Evolutionary conservation across 176 grass and related monocot genomes (phyloP), one percentile per base, ranked within the genome.

Genomic region (Zoysia pacifica): DNA sequence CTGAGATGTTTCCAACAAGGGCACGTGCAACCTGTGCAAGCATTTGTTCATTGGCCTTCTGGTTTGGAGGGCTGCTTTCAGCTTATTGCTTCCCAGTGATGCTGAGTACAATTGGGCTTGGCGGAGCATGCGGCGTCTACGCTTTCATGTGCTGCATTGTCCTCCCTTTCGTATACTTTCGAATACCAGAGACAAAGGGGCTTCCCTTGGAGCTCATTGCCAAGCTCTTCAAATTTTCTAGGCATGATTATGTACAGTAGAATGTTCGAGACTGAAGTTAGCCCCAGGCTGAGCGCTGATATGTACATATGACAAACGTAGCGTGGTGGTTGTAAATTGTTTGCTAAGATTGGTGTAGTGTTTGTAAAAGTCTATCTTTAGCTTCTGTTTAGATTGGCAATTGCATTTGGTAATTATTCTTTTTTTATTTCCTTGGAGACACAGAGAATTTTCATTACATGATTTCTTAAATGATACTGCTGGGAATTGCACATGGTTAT

Each of bases 1-100:
- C 94, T 0, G 91, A 97, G 74, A 92, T 97, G 52, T 97, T 97
- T 48, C 91, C 94, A n/a, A 97, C 94, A 7, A 84, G 88, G 46
- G 94, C 91, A 47, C 91, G 94, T 50, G 94, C 89, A 64, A 81
- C 91, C 9, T 97, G 91, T 67, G 83, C 79, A 64, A 93, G 91
- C 60, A 67, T 92, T 5, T 97, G 94, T 39, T 88, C 94, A n/a
- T 87, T 97, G 36, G 50, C 94, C 75, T 97, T 94, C 80, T 97
- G 91, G 91, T 66, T 94, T 36, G 89, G 91, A n/a, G 85, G 89
- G 46, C 75, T 94, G 35, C 85, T 94, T 8, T 87, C 89, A 41
- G 86, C 87, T 4, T 97, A 94, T 76, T 84, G 87, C 69, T 88
- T 97, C 59, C 94, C 91, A 1, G 78, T 91, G 45, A 94, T 97